These are phyloP conservation scores for Phoma herbarum DNA, from an alignment of 2,329 filamentous ascomycete species.

Conservation along the genomic window DNA sequence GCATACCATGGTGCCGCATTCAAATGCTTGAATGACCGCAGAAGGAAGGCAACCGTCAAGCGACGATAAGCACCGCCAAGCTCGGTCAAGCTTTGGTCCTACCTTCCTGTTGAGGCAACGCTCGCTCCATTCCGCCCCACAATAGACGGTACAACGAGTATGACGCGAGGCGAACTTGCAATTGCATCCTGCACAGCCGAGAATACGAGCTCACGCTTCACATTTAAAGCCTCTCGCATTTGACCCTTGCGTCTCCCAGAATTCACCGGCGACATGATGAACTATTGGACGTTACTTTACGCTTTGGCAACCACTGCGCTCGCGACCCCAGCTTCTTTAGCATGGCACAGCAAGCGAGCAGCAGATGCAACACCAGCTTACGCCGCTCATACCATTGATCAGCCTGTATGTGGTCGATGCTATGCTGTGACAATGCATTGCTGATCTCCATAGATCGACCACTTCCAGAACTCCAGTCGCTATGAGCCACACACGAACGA, in stretches of 20 bases:
- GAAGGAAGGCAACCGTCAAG: slow-evolving; percentile 15
- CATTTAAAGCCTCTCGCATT: slow-evolving; percentile 8
- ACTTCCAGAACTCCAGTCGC: slow-evolving; percentile 54
- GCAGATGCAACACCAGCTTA: slow-evolving; percentile 26
- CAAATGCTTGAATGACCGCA: neutral
- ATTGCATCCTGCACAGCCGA: slow-evolving; percentile 2
- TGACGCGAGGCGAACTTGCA: slow-evolving; percentile 17
- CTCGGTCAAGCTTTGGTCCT: slow-evolving; percentile 24
- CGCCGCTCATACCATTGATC: slow-evolving; percentile 36
- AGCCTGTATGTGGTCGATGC: slow-evolving; percentile 26
- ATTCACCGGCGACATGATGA: slow-evolving; percentile 18
- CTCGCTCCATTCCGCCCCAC: slow-evolving; percentile 17
- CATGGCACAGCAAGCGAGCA: slow-evolving; percentile 25
- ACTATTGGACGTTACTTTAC: slow-evolving; percentile 12
- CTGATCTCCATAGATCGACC: slow-evolving; percentile 52
- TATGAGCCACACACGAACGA: slow-evolving; percentile 56
- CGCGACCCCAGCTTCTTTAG: slow-evolving; percentile 10
- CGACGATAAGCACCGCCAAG: slow-evolving; percentile 29
- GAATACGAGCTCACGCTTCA: neutral
- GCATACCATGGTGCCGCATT: neutral
- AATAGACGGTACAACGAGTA: slow-evolving; percentile 11
- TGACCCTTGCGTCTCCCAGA: neutral
- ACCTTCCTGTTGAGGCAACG: slow-evolving; percentile 28
- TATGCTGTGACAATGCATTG: neutral
- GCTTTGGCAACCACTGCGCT: slow-evolving; percentile 15